A percentile compares a stretch with the other conserved stretches of the same genome.
phyloP scores from a whole-genome alignment of 73 alveolate species.

The Paramecium sexaurelia region DNA sequence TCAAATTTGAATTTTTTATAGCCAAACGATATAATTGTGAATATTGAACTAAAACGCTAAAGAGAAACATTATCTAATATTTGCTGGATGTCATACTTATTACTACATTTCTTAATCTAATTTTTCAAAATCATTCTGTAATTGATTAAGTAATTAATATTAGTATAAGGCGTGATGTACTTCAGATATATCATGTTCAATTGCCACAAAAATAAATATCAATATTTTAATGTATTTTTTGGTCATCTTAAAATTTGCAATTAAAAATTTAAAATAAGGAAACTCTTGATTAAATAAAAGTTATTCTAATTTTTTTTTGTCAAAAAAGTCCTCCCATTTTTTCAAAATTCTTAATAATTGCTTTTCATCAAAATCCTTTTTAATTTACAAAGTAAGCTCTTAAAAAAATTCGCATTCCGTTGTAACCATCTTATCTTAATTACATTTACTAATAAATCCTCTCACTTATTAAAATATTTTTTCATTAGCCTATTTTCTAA shows the following conservation, averaged over 20 bases:
- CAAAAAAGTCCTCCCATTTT: neutral
- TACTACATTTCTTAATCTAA: neutral
- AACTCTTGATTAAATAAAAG: neutral
- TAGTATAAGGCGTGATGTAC: neutral
- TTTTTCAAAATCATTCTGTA: neutral
- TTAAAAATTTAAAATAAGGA: neutral
- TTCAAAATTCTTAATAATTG: neutral
- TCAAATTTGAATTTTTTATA: neutral
- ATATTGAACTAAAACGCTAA: conserved; percentile 15
- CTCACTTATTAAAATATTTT: neutral
- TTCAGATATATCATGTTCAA: neutral
- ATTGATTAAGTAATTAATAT: neutral
- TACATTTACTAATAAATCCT: neutral
- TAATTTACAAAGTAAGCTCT: neutral
- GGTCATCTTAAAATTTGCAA: neutral
- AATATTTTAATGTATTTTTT: neutral
- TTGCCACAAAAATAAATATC: neutral
- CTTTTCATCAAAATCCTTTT: neutral
- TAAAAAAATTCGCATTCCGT: neutral
- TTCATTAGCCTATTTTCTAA: conserved; percentile 4
- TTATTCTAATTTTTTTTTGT: neutral
- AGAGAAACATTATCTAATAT: neutral
- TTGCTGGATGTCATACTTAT: neutral
- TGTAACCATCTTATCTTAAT: neutral
- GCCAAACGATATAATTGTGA: conserved; percentile 26